Evolutionary conservation across 306 rosid species (phyloP).

Genomic region (Prunus mira): DNA sequence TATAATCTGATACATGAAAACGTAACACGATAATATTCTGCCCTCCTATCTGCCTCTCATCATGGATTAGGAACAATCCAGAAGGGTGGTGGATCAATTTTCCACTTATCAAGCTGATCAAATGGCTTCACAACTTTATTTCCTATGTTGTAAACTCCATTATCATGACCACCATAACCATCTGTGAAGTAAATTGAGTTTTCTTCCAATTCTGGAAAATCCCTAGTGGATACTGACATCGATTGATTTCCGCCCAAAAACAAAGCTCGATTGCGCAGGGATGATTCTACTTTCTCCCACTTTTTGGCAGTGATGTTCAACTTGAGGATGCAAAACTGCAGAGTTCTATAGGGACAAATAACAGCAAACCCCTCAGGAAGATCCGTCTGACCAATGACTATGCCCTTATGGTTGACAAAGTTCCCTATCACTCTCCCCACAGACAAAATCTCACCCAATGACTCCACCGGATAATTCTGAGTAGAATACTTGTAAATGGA

Average conservation of each 20-base stretch:
- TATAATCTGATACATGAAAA: too few species aligned
- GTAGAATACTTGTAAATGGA: not conserved
- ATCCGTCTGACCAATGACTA: not conserved
- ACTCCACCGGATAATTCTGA: conserved; percentile 9
- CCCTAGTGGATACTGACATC: not conserved
- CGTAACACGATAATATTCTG: not conserved
- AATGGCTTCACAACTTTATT: not conserved
- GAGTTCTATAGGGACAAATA: conserved; percentile 3
- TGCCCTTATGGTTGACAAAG: not conserved
- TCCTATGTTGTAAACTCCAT: conserved; percentile 4
- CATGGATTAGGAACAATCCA: conserved; percentile 17
- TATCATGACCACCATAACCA: conserved; percentile 8
- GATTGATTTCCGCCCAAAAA: conserved; percentile 12
- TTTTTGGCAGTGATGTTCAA: not conserved
- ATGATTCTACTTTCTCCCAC: conserved; percentile 11
- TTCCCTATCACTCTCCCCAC: not conserved
- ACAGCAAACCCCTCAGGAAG: not conserved
- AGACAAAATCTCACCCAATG: conserved; percentile 5
- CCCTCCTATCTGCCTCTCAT: not conserved
- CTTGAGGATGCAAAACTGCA: not conserved
- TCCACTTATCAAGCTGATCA: not conserved
- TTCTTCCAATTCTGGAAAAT: conserved; percentile 3
- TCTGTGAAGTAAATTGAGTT: conserved; percentile 12
- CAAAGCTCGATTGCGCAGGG: not conserved
- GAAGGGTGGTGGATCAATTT: not conserved